Conservation (phyloP, 768 basidiomycete genomes). For the Mycena filopes region DNA sequence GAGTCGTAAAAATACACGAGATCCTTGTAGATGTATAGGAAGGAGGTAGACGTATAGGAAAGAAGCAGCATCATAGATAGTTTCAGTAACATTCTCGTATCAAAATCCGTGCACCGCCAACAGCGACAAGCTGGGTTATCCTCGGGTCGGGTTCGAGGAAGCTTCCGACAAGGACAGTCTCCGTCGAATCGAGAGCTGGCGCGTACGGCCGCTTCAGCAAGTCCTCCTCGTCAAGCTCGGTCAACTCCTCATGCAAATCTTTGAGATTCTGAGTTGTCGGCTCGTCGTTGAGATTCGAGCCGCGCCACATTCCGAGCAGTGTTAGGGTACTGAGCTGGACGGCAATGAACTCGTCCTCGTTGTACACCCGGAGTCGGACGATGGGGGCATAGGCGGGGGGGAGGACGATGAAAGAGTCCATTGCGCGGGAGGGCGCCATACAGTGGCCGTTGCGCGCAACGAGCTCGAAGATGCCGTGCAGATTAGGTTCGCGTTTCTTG, state of each 20-base stretch:
- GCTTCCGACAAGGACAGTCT: constrained; percentile 5
- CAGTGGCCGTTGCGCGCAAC: background rate
- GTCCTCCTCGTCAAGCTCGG: background rate
- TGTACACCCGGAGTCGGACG: background rate
- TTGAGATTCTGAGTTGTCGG: constrained; percentile 4
- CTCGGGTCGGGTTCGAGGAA: constrained; percentile 8
- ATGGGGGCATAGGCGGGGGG: background rate
- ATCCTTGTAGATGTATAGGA: no score
- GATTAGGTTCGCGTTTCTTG: constrained; percentile 1
- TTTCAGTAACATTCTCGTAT: background rate
- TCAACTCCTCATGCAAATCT: constrained; percentile 7
- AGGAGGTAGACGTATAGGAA: no score
- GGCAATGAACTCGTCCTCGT: background rate
- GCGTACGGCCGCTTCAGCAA: background rate
- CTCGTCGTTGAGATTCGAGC: constrained; percentile 7
- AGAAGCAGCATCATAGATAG: no score
- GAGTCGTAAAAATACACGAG: no score
- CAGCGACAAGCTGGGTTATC: constrained; percentile 5
- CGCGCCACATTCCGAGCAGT: constrained; percentile 20
- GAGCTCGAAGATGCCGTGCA: constrained; percentile 22
- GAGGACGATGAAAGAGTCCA: background rate
- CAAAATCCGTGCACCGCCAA: constrained; percentile 24
- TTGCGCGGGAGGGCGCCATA: no score
- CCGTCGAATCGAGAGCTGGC: background rate
- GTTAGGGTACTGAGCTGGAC: constrained; percentile 1